These are phyloP conservation scores for Betula pendula DNA, from an alignment of 306 rosid genomes.

Conservation along the genomic window DNA sequence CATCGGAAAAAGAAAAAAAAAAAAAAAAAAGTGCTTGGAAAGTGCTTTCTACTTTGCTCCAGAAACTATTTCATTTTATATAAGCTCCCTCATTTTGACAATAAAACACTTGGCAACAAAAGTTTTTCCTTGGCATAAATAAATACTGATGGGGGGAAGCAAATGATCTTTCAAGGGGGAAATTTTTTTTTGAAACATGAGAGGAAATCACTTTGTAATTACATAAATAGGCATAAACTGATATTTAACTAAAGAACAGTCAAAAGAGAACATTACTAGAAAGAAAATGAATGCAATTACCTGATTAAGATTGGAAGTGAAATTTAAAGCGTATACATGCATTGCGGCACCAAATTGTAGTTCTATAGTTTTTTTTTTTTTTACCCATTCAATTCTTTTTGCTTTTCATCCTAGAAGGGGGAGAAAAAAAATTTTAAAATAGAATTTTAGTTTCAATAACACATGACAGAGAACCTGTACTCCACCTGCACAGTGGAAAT, in stretches of 20 bases:
- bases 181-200: background rate
- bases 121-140: background rate
- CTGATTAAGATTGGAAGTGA: constrained; percentile 8
- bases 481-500: constrained; percentile 48
- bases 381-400: constrained; percentile 13
- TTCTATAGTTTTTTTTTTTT: background rate
- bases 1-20: too few species aligned
- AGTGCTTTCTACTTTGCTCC: background rate
- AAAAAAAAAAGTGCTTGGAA: background rate
- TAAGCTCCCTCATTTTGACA: background rate
- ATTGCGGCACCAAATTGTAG: background rate
- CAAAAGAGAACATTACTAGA: background rate
- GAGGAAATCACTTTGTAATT: background rate
- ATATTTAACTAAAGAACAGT: background rate
- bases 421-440: constrained; percentile 10
- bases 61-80: background rate
- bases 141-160: background rate
- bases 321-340: background rate
- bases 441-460: constrained; percentile 31
- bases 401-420: constrained; percentile 8
- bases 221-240: background rate
- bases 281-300: background rate
- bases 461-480: constrained; percentile 44
- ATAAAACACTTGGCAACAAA: too few species aligned
- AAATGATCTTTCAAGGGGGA: background rate